These are phyloP conservation scores for Leccinum olivaceoglutinosum DNA, from an alignment of 1,284 basidiomycete genomes.

Conservation along the genomic window DNA sequence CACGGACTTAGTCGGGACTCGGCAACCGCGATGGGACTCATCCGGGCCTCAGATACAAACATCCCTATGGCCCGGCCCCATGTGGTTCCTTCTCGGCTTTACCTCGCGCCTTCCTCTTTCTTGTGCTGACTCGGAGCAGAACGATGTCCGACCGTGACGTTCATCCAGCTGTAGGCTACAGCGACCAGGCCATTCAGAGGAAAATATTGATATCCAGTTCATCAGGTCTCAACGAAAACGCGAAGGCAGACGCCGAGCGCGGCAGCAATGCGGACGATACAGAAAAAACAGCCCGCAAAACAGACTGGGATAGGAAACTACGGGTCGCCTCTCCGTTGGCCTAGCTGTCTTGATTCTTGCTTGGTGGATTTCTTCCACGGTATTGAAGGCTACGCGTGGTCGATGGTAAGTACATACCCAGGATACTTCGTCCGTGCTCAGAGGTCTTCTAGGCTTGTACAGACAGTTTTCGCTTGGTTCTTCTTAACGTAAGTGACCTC, in stretches of 20 bases:
- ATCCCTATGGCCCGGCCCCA: background rate
- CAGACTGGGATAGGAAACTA: conserved; percentile 23
- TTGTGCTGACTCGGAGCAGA: background rate
- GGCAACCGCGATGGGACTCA: background rate
- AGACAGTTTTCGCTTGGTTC: conserved; percentile 76
- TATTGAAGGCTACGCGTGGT: conserved; percentile 63
- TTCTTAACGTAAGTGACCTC: conserved; percentile 54
- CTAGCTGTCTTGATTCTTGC: conserved; percentile 60
- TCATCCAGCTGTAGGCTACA: background rate
- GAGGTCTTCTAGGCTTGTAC: conserved; percentile 51
- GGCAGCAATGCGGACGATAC: conserved; percentile 16
- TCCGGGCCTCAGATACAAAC: conserved; percentile 1
- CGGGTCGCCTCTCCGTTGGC: conserved; percentile 39
- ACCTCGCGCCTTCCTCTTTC: background rate
- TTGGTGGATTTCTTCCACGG: conserved; percentile 77
- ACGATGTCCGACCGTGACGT: conserved; percentile 17
- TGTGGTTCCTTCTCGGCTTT: conserved; percentile 2
- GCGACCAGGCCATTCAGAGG: conserved; percentile 16
- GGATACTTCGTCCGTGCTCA: conserved; percentile 12
- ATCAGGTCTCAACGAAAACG: conserved; percentile 18
- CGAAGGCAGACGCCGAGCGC: conserved; percentile 16
- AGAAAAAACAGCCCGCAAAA: conserved; percentile 13
- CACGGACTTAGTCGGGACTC: background rate
- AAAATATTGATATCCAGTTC: conserved; percentile 14
- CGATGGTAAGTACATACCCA: conserved; percentile 47